A percentile compares a stretch with the other conserved stretches of the same genome.
Evolutionary conservation across 345 rosid genomes (phyloP).

Genomic region (Gossypioides kirkii): DNA sequence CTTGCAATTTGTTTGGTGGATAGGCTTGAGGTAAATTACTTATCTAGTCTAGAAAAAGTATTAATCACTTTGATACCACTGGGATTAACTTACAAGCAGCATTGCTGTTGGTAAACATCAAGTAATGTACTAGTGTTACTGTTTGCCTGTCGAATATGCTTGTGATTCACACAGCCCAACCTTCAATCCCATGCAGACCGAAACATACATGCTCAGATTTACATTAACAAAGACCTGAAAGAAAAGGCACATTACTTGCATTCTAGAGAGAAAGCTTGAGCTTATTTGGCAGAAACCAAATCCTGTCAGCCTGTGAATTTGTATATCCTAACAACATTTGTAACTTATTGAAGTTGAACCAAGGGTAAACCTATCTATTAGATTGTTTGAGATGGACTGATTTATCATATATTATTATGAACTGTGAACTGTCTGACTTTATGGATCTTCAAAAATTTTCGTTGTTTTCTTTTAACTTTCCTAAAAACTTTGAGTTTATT

Average conservation of each 20-base stretch:
- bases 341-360: neutral
- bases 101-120: neutral
- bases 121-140: neutral
- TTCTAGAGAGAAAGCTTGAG: neutral
- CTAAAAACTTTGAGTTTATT: constrained; percentile 3
- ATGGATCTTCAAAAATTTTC: neutral
- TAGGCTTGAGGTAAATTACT: neutral
- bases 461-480: neutral
- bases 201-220: neutral
- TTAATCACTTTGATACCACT: neutral
- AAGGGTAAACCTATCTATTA: neutral
- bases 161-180: neutral
- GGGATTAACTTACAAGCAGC: neutral
- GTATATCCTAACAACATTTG: neutral
- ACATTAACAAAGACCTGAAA: neutral
- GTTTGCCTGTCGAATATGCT: neutral
- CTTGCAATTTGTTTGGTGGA: neutral
- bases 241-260: neutral
- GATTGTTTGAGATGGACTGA: neutral
- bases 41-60: neutral
- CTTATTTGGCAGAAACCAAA: neutral
- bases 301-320: neutral
- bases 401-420: neutral
- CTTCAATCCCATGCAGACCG: neutral
- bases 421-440: neutral